Evolutionary conservation across 78 protist genomes (phyloP).

Genomic region (Dictyostelium capitatum): DNA sequence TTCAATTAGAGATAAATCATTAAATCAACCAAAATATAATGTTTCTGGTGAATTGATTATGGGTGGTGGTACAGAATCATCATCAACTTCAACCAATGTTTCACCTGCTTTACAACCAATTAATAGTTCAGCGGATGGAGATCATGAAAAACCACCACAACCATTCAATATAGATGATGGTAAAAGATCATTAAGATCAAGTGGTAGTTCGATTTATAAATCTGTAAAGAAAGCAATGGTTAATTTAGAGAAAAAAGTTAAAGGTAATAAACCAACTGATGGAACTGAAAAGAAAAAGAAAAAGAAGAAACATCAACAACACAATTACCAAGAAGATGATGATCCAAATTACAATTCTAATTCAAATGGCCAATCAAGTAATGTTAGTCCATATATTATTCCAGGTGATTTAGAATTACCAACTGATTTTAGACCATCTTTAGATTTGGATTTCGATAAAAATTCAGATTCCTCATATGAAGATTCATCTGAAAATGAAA

Average conservation of each 20-base stretch:
- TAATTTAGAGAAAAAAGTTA: constrained; percentile 25
- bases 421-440: constrained; percentile 7
- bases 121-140: background rate
- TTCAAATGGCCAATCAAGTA: background rate
- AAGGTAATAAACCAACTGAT: constrained; percentile 1
- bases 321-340: background rate
- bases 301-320: background rate
- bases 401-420: constrained; percentile 22
- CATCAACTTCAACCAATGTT: constrained; percentile 9
- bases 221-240: constrained; percentile 58
- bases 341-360: background rate
- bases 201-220: constrained; percentile 51
- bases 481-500: constrained; percentile 18
- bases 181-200: constrained; percentile 26
- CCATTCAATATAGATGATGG: constrained; percentile 6
- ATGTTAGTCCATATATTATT: background rate
- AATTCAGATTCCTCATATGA: constrained; percentile 22
- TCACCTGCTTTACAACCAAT: constrained; percentile 1
- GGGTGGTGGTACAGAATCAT: background rate
- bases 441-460: constrained; percentile 36
- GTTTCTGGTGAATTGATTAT: constrained; percentile 7
- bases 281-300: constrained; percentile 1
- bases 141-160: background rate
- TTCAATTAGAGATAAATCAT: background rate
- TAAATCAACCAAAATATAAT: background rate